A percentile compares a stretch with the other conserved stretches of the same genome.
Conservation (phyloP, 73 alveolate genomes). For the Uronychia setigera region DNA sequence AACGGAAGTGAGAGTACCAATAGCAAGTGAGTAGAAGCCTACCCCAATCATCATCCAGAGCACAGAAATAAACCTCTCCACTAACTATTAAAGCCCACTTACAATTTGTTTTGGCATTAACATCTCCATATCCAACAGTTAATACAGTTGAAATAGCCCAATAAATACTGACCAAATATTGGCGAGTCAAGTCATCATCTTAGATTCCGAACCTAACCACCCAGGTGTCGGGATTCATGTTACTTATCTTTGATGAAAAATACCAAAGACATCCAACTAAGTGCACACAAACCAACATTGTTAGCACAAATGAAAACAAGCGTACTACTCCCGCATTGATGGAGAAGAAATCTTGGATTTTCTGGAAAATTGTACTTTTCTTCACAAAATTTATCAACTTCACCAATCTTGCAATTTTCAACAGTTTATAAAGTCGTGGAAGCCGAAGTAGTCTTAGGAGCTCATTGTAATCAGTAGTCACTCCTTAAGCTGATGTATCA, state of each 20-base stretch:
- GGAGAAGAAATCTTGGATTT: neutral
- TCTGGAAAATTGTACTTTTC: neutral
- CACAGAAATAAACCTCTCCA: conserved; percentile 60
- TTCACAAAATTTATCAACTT: neutral
- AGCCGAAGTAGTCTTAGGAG: neutral
- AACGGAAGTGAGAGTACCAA: conserved; percentile 71
- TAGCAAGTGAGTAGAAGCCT: conserved; percentile 72
- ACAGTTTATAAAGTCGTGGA: neutral
- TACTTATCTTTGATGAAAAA: conserved; percentile 72
- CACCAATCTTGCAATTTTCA: neutral
- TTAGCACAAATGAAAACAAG: conserved; percentile 59
- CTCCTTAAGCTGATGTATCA: conserved; percentile 4
- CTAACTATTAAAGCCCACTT: no score
- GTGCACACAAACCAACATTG: conserved; percentile 76
- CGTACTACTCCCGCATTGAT: neutral
- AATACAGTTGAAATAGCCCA: conserved; percentile 83
- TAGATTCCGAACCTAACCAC: conserved; percentile 68
- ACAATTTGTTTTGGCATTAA: conserved; percentile 54
- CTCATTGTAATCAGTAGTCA: conserved; percentile 2
- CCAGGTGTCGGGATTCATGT: conserved; percentile 87
- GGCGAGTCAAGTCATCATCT: conserved; percentile 18
- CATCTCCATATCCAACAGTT: conserved; percentile 88
- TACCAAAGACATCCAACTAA: conserved; percentile 87
- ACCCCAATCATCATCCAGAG: conserved; percentile 78
- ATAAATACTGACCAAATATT: conserved; percentile 54